These are phyloP conservation scores for Candida michaelii DNA, from an alignment of 805 yeast genomes.

Conservation along the genomic window DNA sequence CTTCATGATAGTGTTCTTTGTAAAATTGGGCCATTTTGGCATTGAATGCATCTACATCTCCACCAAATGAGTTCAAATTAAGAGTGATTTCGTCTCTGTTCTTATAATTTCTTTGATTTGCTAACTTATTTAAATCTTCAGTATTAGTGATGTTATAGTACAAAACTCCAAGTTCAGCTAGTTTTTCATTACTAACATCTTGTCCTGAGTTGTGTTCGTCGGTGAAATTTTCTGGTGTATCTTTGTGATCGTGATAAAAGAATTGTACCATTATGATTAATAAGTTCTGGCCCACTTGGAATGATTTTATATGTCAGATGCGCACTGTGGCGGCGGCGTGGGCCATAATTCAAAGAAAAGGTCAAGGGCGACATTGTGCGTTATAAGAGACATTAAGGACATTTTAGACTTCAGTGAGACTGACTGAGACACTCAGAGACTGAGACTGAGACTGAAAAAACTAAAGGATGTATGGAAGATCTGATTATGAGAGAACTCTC, in stretches of 20 bases:
- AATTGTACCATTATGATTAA: conserved; percentile 14
- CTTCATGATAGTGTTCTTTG: conserved; percentile 91
- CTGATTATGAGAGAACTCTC: conserved; percentile 19
- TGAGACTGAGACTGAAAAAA: too few relatives aligned
- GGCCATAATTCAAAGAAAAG: too few relatives aligned
- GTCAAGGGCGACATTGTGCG: not conserved
- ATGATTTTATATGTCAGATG: not conserved
- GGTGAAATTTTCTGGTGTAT: conserved; percentile 56
- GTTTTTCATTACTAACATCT: conserved; percentile 47
- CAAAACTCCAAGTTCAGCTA: conserved; percentile 65
- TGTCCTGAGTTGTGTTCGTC: conserved; percentile 72
- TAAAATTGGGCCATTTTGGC: conserved; percentile 69
- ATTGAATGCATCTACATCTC: conserved; percentile 53
- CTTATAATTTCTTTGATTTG: conserved; percentile 68
- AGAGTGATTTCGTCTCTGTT: conserved; percentile 75
- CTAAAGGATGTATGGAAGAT: conserved; percentile 9
- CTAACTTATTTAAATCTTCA: conserved; percentile 63
- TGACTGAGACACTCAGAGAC: too few relatives aligned
- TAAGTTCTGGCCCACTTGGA: not conserved
- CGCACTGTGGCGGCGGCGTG: too few relatives aligned
- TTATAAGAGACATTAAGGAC: too few relatives aligned
- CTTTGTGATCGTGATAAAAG: conserved; percentile 66
- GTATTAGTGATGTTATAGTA: conserved; percentile 52
- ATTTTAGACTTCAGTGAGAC: too few relatives aligned
- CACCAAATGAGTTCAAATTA: conserved; percentile 59